Evolutionary conservation across 129 eudicot species (phyloP).

Genomic region (Sambucus nigra): DNA sequence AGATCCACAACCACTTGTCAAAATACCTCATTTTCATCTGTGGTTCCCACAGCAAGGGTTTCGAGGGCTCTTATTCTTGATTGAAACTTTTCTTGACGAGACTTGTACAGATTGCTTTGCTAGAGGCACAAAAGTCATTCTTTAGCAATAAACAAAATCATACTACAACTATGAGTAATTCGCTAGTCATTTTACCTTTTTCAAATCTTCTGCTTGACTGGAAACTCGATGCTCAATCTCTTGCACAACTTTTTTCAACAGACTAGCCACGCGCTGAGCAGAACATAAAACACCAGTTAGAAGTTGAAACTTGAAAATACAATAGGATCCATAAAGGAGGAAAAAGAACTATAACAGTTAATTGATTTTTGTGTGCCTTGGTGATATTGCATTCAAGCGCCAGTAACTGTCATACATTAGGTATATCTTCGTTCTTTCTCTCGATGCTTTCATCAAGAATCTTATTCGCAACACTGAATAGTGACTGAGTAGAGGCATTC

Average conservation of each 20-base stretch:
- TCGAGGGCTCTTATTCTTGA: conserved; percentile 49
- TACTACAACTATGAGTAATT: not conserved
- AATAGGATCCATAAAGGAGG: conserved; percentile 2
- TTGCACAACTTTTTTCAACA: conserved; percentile 58
- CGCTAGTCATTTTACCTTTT: conserved; percentile 35
- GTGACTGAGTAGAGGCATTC: conserved; percentile 69
- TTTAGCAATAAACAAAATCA: not conserved
- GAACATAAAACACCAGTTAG: not conserved
- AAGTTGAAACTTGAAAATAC: not conserved
- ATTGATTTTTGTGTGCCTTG: not conserved
- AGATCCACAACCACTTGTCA: not conserved
- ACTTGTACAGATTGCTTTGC: conserved; percentile 64
- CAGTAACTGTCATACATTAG: conserved; percentile 42
- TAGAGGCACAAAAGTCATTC: conserved; percentile 16
- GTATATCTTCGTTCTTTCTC: conserved; percentile 68
- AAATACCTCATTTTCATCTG: conserved; percentile 81
- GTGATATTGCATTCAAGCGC: conserved; percentile 8
- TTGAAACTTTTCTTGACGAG: conserved; percentile 66
- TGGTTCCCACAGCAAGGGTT: conserved; percentile 61
- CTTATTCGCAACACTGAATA: conserved; percentile 51
- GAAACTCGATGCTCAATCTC: conserved; percentile 71
- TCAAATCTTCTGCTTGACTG: conserved; percentile 49
- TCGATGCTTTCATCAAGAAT: conserved; percentile 81
- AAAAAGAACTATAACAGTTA: not conserved
- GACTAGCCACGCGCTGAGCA: conserved; percentile 59